These are phyloP conservation scores for Phytophthora multivora DNA, from an alignment of 352 stramenopile species.

Conservation along the genomic window DNA sequence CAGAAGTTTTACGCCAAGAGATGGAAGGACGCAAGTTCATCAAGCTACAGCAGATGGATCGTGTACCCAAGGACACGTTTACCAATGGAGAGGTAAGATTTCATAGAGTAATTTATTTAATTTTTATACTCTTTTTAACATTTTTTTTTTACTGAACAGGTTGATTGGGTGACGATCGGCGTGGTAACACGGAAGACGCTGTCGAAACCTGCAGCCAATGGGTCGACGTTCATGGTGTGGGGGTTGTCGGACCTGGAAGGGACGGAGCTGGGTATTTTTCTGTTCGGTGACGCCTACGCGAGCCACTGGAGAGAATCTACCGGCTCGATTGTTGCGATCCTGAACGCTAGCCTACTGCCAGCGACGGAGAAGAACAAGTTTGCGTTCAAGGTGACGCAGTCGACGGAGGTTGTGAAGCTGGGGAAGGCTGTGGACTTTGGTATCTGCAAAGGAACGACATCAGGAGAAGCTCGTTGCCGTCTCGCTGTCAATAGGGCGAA, in stretches of 20 bases:
- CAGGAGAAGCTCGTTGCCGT: conserved; percentile 61
- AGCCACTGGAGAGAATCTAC: conserved; percentile 68
- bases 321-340: conserved; percentile 65
- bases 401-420: conserved; percentile 65
- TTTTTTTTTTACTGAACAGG: conserved; percentile 24
- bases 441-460: conserved; percentile 77
- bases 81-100: conserved; percentile 51
- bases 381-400: conserved; percentile 71
- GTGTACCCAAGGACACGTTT: conserved; percentile 53
- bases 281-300: conserved; percentile 76
- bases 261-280: conserved; percentile 75
- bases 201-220: conserved; percentile 67
- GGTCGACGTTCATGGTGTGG: conserved; percentile 84
- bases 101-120: not conserved
- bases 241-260: conserved; percentile 70
- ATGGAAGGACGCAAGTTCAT: conserved; percentile 80
- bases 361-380: conserved; percentile 79
- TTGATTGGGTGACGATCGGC: conserved; percentile 86
- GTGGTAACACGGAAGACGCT: conserved; percentile 75
- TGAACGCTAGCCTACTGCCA: conserved; percentile 72
- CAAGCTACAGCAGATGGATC: conserved; percentile 60
- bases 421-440: conserved; percentile 73
- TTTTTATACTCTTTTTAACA: not conserved
- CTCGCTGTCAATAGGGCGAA: conserved; percentile 79
- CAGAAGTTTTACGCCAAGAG: conserved; percentile 50